A percentile compares a stretch with the other conserved stretches of the same genome.
Evolutionary conservation across 495 filamentous ascomycete species (phyloP).

Genomic region (Aspergillus sclerotiicarbonarius): DNA sequence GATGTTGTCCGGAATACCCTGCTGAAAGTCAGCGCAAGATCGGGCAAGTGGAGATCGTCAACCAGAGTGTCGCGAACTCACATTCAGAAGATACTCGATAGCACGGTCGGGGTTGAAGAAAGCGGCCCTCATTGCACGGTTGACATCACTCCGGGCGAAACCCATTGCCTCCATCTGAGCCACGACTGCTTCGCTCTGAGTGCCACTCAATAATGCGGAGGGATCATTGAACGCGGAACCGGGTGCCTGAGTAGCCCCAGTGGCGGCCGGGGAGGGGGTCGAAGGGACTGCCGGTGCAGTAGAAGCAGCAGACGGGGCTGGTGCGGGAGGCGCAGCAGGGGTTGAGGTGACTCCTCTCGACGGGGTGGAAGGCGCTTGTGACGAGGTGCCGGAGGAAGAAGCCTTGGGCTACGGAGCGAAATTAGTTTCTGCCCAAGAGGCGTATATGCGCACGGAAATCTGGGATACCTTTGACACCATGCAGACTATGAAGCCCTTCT

Average conservation of each 20-base stretch:
- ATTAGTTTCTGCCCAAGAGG: slow-evolving; percentile 12
- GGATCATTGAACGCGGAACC: slow-evolving; percentile 63
- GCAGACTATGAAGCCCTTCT: slow-evolving; percentile 98
- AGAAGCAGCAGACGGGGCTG: slow-evolving; percentile 60
- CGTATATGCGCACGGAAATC: background rate
- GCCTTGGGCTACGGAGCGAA: slow-evolving; percentile 60
- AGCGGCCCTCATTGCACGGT: slow-evolving; percentile 90
- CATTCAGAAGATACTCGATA: slow-evolving; percentile 89
- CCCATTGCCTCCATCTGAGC: slow-evolving; percentile 98
- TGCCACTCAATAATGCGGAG: slow-evolving; percentile 79
- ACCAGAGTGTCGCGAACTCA: slow-evolving; percentile 44
- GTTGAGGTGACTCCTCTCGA: slow-evolving; percentile 45
- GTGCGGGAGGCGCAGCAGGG: slow-evolving; percentile 62
- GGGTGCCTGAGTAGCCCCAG: slow-evolving; percentile 41
- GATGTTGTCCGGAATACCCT: slow-evolving; percentile 89
- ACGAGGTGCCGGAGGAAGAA: slow-evolving; percentile 54
- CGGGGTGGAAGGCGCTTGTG: slow-evolving; percentile 59
- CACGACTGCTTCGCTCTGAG: slow-evolving; percentile 79
- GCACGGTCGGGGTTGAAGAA: slow-evolving; percentile 97
- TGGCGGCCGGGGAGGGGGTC: slow-evolving; percentile 69
- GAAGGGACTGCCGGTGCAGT: slow-evolving; percentile 58
- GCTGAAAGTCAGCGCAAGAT: too few relatives aligned
- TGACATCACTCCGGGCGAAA: slow-evolving; percentile 80
- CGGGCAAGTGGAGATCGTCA: background rate
- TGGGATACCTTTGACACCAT: slow-evolving; percentile 86